Conservation (phyloP, 1,139 yeast species). For the Sugiyamaella castrensis region DNA sequence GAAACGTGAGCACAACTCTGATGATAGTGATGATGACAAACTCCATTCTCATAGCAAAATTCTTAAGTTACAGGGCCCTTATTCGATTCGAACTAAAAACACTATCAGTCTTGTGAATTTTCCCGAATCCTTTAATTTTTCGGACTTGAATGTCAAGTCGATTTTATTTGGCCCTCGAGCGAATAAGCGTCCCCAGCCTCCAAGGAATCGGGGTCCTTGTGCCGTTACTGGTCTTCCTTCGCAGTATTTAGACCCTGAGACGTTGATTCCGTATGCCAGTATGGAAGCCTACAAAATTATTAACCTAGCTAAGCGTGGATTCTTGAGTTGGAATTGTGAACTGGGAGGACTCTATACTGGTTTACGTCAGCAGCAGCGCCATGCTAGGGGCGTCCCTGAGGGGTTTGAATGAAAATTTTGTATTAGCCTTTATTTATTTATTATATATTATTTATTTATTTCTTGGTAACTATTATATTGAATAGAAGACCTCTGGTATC, state of each 20-base stretch:
- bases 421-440: constrained; percentile 3
- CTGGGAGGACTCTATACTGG: constrained; percentile 69
- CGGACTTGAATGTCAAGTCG: constrained; percentile 41
- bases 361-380: constrained; percentile 52
- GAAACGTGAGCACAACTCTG: constrained; percentile 5
- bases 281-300: constrained; percentile 74
- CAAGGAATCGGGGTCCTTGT: constrained; percentile 42
- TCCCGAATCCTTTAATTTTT: constrained; percentile 29
- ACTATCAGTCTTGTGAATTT: constrained; percentile 34
- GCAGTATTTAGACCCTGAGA: constrained; percentile 79
- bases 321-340: constrained; percentile 67
- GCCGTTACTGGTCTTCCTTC: constrained; percentile 77
- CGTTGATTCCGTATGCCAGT: constrained; percentile 76
- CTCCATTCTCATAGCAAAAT: constrained; percentile 21
- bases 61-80: constrained; percentile 27
- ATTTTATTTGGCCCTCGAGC: constrained; percentile 62
- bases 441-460: constrained; percentile 7
- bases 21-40: background rate
- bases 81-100: constrained; percentile 22
- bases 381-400: constrained; percentile 86
- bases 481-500: too few relatives aligned
- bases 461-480: background rate
- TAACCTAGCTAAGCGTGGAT: constrained; percentile 64
- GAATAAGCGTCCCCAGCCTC: constrained; percentile 17
- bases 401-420: constrained; percentile 47